These are phyloP conservation scores for Cudoniella acicularis DNA, from an alignment of 495 filamentous ascomycete genomes.

Conservation along the genomic window DNA sequence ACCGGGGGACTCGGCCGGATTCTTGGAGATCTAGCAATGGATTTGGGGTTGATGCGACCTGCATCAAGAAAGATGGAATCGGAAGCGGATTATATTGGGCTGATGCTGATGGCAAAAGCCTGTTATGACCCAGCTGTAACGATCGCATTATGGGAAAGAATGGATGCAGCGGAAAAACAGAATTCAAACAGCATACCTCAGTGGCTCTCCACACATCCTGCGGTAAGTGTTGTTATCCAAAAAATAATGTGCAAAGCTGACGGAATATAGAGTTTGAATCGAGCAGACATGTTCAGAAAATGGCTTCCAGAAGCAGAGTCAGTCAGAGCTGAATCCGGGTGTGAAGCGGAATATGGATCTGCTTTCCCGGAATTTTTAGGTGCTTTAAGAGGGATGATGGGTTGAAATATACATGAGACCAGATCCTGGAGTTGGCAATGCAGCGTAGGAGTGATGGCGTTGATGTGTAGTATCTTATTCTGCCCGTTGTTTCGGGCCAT, in stretches of 20 bases:
- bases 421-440: no score
- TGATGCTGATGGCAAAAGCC: slow-evolving; percentile 61
- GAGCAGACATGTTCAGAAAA: slow-evolving; percentile 38
- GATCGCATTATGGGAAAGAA: slow-evolving; percentile 68
- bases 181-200: slow-evolving; percentile 68
- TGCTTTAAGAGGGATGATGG: not conserved
- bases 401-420: not conserved
- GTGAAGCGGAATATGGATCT: not conserved
- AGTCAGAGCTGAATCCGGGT: not conserved
- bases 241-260: slow-evolving; percentile 15
- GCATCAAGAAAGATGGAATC: slow-evolving; percentile 61
- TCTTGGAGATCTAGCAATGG: slow-evolving; percentile 47
- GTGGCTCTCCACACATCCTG: slow-evolving; percentile 84
- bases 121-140: slow-evolving; percentile 74
- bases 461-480: no score
- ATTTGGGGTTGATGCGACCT: slow-evolving; percentile 63
- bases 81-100: slow-evolving; percentile 84
- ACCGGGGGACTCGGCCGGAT: slow-evolving; percentile 61
- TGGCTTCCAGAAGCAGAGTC: not conserved
- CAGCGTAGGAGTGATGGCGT: no score
- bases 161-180: slow-evolving; percentile 59
- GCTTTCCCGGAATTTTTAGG: not conserved
- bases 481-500: no score
- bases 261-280: slow-evolving; percentile 52
- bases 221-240: slow-evolving; percentile 43